Evolutionary conservation across 805 yeast species (phyloP).

Genomic region (Nakazawaea pomicola): DNA sequence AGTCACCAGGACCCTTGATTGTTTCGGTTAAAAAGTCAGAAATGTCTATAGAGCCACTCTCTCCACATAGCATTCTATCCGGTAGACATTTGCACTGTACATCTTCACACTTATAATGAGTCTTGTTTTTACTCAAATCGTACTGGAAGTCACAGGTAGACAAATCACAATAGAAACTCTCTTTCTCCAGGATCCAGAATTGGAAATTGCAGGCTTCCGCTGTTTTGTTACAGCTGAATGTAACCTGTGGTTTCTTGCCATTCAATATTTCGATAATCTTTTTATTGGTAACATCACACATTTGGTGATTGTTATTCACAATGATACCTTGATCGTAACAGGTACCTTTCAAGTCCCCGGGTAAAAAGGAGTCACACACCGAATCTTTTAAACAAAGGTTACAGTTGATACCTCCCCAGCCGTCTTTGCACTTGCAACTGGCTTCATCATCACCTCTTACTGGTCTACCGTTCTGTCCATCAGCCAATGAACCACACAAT

Average conservation of each 20-base stretch:
- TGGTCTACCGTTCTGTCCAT: constrained; percentile 61
- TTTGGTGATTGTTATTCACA: constrained; percentile 77
- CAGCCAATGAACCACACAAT: constrained; percentile 73
- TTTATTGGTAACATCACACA: constrained; percentile 90
- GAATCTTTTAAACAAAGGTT: constrained; percentile 71
- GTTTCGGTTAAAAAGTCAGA: constrained; percentile 89
- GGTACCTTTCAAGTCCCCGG: constrained; percentile 76
- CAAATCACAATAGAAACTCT: constrained; percentile 87
- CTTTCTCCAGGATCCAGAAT: constrained; percentile 90
- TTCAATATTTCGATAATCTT: constrained; percentile 77
- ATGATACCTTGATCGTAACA: constrained; percentile 84
- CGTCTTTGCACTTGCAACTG: constrained; percentile 69
- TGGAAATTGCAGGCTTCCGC: constrained; percentile 76
- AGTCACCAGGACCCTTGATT: constrained; percentile 90
- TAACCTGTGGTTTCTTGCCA: constrained; percentile 85
- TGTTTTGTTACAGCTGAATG: constrained; percentile 79
- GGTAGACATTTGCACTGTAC: constrained; percentile 90
- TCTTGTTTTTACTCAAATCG: constrained; percentile 56
- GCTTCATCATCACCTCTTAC: constrained; percentile 41
- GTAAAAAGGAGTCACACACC: constrained; percentile 84
- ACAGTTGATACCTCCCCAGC: constrained; percentile 96
- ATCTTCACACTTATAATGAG: constrained; percentile 72
- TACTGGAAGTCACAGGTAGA: constrained; percentile 65
- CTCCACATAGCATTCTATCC: constrained; percentile 90
- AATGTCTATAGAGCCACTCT: constrained; percentile 88